These are phyloP conservation scores for Scytalidium lignicola DNA, from an alignment of 2,329 filamentous ascomycete species.

Conservation along the genomic window DNA sequence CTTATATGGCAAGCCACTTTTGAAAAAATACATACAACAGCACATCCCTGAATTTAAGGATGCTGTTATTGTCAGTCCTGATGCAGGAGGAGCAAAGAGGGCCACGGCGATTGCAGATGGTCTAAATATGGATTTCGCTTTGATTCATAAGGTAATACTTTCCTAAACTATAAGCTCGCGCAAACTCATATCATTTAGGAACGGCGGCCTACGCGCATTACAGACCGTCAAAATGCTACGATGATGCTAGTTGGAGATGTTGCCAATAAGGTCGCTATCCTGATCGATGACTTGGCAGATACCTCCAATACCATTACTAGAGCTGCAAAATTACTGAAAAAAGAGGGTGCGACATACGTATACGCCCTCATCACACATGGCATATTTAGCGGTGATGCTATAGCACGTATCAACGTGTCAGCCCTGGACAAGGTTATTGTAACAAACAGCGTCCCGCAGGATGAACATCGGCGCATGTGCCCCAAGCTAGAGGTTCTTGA, in stretches of 20 bases:
- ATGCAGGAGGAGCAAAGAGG: slow-evolving; percentile 93
- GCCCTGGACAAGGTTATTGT: slow-evolving; percentile 90
- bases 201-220: slow-evolving; percentile 82
- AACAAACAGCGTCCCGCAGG: slow-evolving; percentile 90
- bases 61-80: slow-evolving; percentile 87
- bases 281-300: slow-evolving; percentile 92
- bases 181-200: slow-evolving; percentile 51
- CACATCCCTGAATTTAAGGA: slow-evolving; percentile 74
- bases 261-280: slow-evolving; percentile 72
- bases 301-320: slow-evolving; percentile 96
- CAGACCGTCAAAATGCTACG: slow-evolving; percentile 82
- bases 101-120: slow-evolving; percentile 93
- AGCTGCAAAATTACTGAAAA: slow-evolving; percentile 94
- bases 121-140: slow-evolving; percentile 88
- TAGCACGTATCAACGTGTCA: slow-evolving; percentile 88
- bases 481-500: slow-evolving; percentile 90
- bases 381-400: slow-evolving; percentile 90
- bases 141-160: slow-evolving; percentile 85
- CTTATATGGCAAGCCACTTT: slow-evolving; percentile 76
- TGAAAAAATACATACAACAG: slow-evolving; percentile 68
- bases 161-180: slow-evolving; percentile 24
- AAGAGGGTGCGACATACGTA: slow-evolving; percentile 85
- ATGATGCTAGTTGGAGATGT: slow-evolving; percentile 96
- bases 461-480: slow-evolving; percentile 71
- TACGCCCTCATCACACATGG: slow-evolving; percentile 93